A percentile compares a stretch with the other conserved stretches of the same genome.
Evolutionary conservation across 805 yeast species (phyloP).

Genomic region (Blastobotrys parvus): DNA sequence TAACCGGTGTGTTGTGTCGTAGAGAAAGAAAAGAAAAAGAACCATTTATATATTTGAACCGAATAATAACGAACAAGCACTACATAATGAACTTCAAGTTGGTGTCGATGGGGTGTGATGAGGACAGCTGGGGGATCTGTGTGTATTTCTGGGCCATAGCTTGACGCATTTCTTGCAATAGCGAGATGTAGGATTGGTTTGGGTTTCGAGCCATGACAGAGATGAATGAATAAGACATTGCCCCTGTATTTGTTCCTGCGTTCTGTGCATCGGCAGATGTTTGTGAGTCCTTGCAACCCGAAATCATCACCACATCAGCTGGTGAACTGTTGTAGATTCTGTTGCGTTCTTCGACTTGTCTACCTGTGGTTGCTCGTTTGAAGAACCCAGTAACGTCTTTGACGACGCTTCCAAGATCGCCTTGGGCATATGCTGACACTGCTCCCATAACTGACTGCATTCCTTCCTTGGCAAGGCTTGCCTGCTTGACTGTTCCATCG

Average conservation of each 20-base stretch:
- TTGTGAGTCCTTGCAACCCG: conserved; percentile 80
- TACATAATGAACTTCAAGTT: conserved; percentile 43
- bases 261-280: conserved; percentile 77
- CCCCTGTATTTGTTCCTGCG: conserved; percentile 68
- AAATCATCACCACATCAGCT: conserved; percentile 67
- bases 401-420: conserved; percentile 44
- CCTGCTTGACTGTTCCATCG: conserved; percentile 76
- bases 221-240: conserved; percentile 75
- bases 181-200: conserved; percentile 57
- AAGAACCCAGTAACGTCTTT: conserved; percentile 32
- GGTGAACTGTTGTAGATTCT: conserved; percentile 55
- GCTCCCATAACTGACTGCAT: conserved; percentile 58
- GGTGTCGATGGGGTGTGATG: conserved; percentile 73
- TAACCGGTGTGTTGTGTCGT: not conserved
- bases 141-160: conserved; percentile 55
- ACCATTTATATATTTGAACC: not conserved
- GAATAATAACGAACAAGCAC: not conserved
- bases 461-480: conserved; percentile 66
- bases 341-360: conserved; percentile 35
- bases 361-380: conserved; percentile 29
- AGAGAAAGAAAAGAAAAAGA: not conserved
- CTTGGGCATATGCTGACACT: conserved; percentile 50
- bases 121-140: conserved; percentile 76
- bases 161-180: conserved; percentile 62
- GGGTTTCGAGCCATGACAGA: conserved; percentile 53